Conservation (phyloP, 2,329 filamentous ascomycete species). For the Penicillium sp. region DNA sequence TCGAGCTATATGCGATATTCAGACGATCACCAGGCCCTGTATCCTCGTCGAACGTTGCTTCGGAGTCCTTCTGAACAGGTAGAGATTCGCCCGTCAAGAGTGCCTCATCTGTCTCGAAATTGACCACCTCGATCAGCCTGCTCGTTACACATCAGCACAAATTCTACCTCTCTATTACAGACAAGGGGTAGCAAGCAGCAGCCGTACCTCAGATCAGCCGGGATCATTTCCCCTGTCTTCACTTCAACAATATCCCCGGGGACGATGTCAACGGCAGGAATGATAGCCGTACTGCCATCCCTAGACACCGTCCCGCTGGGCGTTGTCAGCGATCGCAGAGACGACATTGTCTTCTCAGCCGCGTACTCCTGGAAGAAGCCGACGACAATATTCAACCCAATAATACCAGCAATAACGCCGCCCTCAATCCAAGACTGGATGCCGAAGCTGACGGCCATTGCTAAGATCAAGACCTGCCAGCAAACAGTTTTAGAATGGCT, state of each 20-base stretch:
- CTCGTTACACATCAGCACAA: no score
- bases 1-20: slow-evolving; percentile 31
- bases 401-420: slow-evolving; percentile 56
- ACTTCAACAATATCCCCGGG: slow-evolving; percentile 54
- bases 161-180: no score
- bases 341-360: slow-evolving; percentile 58
- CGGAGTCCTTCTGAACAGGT: slow-evolving; percentile 38
- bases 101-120: slow-evolving; percentile 67
- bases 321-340: slow-evolving; percentile 51
- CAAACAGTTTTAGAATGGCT: no score
- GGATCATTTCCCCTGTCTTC: slow-evolving; percentile 55
- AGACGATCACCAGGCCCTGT: slow-evolving; percentile 56
- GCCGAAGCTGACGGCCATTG: slow-evolving; percentile 44
- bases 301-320: slow-evolving; percentile 54
- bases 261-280: no score
- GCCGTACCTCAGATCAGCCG: slow-evolving; percentile 33
- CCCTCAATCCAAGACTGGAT: slow-evolving; percentile 56
- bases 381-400: slow-evolving; percentile 52
- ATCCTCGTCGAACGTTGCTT: slow-evolving; percentile 44
- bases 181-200: no score
- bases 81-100: slow-evolving; percentile 54
- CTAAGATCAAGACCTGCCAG: no score
- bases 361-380: slow-evolving; percentile 58
- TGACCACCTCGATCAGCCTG: slow-evolving; percentile 50
- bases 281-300: slow-evolving; percentile 9